Conservation (phyloP, 805 yeast species). For the Candida takata region DNA sequence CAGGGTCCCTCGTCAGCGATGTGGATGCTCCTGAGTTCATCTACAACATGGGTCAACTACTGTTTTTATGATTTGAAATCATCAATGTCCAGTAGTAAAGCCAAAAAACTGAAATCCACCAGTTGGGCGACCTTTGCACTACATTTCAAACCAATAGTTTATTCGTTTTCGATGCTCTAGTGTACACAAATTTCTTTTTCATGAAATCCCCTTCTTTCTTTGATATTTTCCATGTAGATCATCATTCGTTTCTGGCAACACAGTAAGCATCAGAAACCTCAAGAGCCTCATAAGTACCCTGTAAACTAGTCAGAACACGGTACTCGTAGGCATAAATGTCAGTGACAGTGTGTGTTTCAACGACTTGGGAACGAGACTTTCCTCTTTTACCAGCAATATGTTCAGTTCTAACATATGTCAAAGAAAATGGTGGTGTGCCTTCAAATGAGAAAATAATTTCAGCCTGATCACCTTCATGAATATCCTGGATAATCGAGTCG, state of each 20-base stretch:
- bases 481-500: slow-evolving; percentile 65
- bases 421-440: slow-evolving; percentile 86
- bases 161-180: too few relatives aligned
- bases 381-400: slow-evolving; percentile 34
- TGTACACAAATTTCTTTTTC: too few relatives aligned
- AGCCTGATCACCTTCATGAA: slow-evolving; percentile 92
- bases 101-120: too few relatives aligned
- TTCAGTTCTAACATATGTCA: slow-evolving; percentile 75
- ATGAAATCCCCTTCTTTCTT: too few relatives aligned
- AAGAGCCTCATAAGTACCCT: slow-evolving; percentile 91
- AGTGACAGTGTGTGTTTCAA: slow-evolving; percentile 49
- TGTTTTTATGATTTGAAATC: slow-evolving; percentile 3
- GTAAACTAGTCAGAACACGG: slow-evolving; percentile 69
- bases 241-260: slow-evolving; percentile 35
- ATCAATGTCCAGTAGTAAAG: too few relatives aligned
- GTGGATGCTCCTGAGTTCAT: slow-evolving; percentile 17
- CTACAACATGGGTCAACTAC: slow-evolving; percentile 9
- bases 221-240: too few relatives aligned
- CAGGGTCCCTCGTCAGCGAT: slow-evolving; percentile 9
- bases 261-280: slow-evolving; percentile 86
- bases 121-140: too few relatives aligned
- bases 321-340: slow-evolving; percentile 66
- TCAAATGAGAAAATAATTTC: slow-evolving; percentile 75
- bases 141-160: too few relatives aligned
- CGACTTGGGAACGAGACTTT: slow-evolving; percentile 45